Evolutionary conservation across 2,329 filamentous ascomycete genomes (phyloP).

Genomic region (Corinectria fuckeliana): DNA sequence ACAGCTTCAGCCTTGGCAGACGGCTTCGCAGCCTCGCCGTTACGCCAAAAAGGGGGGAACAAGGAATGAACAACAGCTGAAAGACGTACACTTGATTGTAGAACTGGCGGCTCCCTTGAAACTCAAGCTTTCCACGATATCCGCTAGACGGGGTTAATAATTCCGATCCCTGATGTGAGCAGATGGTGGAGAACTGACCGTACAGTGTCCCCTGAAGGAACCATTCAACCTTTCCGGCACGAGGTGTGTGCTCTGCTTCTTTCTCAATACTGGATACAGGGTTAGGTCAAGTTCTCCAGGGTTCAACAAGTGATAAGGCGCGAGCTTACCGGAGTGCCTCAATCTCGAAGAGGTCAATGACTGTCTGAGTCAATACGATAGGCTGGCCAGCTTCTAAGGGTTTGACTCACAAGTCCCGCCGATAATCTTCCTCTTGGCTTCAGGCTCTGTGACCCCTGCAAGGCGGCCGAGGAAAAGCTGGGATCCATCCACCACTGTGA

Average conservation of each 20-base stretch:
- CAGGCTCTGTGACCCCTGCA: constrained; percentile 77
- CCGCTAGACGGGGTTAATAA: constrained; percentile 11
- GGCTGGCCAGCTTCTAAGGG: background rate
- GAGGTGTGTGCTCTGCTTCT: constrained; percentile 68
- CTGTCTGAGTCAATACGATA: constrained; percentile 17
- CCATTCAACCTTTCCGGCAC: constrained; percentile 80
- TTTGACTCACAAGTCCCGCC: constrained; percentile 63
- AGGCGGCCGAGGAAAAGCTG: constrained; percentile 80
- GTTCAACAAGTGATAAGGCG: constrained; percentile 3
- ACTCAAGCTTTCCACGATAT: constrained; percentile 42
- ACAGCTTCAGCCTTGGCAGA: no score
- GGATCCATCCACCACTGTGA: constrained; percentile 83
- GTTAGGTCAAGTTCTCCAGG: constrained; percentile 15
- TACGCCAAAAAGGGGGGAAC: constrained; percentile 14
- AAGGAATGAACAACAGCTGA: constrained; percentile 16
- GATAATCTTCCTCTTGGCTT: constrained; percentile 91
- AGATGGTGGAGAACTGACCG: constrained; percentile 51
- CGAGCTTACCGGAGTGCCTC: constrained; percentile 59
- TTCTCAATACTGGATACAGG: constrained; percentile 64
- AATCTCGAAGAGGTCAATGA: constrained; percentile 74
- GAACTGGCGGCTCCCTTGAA: constrained; percentile 54
- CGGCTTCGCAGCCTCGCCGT: constrained; percentile 11
- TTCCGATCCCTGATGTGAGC: background rate
- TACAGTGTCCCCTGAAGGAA: constrained; percentile 89
- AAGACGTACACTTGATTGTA: constrained; percentile 52